Base-by-base conservation (phyloP, 2,329 filamentous ascomycete species). In the Didymella keratinophila region DNA sequence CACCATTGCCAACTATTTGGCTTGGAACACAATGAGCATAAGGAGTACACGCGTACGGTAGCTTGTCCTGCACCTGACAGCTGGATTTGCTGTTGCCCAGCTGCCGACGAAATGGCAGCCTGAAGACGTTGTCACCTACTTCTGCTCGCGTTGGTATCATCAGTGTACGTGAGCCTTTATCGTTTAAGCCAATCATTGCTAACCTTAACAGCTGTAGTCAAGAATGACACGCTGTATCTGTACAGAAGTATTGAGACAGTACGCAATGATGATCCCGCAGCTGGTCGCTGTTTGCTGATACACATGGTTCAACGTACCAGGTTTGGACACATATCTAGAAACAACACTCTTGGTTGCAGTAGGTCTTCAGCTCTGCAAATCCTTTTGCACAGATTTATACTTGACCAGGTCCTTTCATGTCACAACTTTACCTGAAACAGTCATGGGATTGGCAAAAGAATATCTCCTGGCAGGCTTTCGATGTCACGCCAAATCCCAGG, bases 361-460 rank as follows among this genome's bases (percentile, higher is more conserved):
- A 52, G n/a, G 47, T 51, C 2, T 23, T 18, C 14, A n/a, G 10
- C 12, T 25, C 48, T 41, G 2, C 8, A 42, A 10, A 5, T 18
- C 23, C 14, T 14, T 14, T 20, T 48, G 9, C 4, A 28, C 36
- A 30, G 23, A 16, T 44, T 23, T 34, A 36, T 20, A 39, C 30
- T 11, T 42, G n/a, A 39, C 11, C 34, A 68, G 65, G 65, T 50
- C 51, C 52, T 9, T 62, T 62, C 21, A 51, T 68, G 18, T 50
- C 65, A 8, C 45, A 63, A 57, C 44, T 65, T 5, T 52, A 62
- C 36, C 47, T 65, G 12, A 56, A 25, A 21, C 37, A 62, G 18
- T 63, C 62, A 11, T 68, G 62, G 65, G 64, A 68, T 44, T 66
- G 65, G 65, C 60, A 62, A 52, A 58, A 52, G 2, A 63, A 65